Percentiles rank a stretch among this genome's conserved stretches.
Evolutionary conservation across 2,329 filamentous ascomycete species (phyloP).

Genomic region (Trichophyton mentagrophytes): DNA sequence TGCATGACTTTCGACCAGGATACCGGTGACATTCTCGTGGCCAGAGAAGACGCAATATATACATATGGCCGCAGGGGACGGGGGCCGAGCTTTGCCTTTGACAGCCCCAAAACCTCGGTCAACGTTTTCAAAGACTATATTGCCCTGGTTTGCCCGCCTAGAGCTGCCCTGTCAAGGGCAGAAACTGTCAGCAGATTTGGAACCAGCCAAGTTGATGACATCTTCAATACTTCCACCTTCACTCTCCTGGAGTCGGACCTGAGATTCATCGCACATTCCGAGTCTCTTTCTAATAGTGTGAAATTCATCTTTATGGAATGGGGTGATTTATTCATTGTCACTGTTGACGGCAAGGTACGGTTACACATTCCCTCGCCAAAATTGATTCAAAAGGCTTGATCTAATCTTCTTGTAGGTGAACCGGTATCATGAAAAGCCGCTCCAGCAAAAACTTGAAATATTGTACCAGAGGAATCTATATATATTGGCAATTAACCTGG

Average conservation of each 20-base stretch:
- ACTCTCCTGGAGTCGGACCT: slow-evolving; percentile 84
- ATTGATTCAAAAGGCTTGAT: background rate
- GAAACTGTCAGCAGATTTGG: slow-evolving; percentile 62
- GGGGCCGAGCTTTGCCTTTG: slow-evolving; percentile 79
- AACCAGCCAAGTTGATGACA: slow-evolving; percentile 55
- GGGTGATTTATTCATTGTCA: slow-evolving; percentile 84
- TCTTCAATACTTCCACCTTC: slow-evolving; percentile 80
- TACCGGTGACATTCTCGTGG: slow-evolving; percentile 79
- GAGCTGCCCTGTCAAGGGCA: slow-evolving; percentile 41
- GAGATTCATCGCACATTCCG: slow-evolving; percentile 78
- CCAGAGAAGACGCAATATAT: slow-evolving; percentile 87
- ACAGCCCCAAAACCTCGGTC: slow-evolving; percentile 75
- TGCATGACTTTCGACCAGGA: slow-evolving; percentile 82
- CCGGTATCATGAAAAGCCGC: slow-evolving; percentile 77
- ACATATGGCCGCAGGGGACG: slow-evolving; percentile 77
- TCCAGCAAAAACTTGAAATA: slow-evolving; percentile 85
- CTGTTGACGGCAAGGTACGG: slow-evolving; percentile 75
- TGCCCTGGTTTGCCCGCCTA: slow-evolving; percentile 69
- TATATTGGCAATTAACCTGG: slow-evolving; percentile 78
- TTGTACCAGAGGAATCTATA: slow-evolving; percentile 91
- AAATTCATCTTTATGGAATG: slow-evolving; percentile 73
- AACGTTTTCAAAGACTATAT: slow-evolving; percentile 74
- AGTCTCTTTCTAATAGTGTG: slow-evolving; percentile 68
- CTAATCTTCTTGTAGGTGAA: slow-evolving; percentile 47
- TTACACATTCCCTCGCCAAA: background rate